These are phyloP conservation scores for Meripilus lineatus DNA, from an alignment of 1,284 basidiomycete genomes.

Conservation along the genomic window DNA sequence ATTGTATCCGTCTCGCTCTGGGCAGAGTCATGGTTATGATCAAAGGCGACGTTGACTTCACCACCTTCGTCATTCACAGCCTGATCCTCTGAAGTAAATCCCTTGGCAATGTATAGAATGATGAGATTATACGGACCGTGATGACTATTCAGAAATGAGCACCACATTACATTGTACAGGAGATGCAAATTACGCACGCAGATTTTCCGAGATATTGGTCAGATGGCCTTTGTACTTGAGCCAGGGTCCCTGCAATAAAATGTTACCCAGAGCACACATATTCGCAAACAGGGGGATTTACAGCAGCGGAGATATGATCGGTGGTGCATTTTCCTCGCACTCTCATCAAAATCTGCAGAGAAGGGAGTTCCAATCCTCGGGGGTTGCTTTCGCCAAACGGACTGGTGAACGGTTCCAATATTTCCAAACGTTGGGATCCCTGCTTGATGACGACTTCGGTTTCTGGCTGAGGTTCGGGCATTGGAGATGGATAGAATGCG, in stretches of 20 bases:
- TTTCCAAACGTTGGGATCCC: slow-evolving; percentile 83
- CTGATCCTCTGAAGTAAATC: too few relatives aligned
- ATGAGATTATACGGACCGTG: slow-evolving; percentile 32
- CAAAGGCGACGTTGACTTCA: slow-evolving; percentile 85
- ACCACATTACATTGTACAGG: slow-evolving; percentile 21
- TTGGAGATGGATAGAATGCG: slow-evolving; percentile 75
- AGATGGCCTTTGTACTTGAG: slow-evolving; percentile 98
- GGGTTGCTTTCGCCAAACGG: slow-evolving; percentile 62
- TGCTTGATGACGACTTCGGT: slow-evolving; percentile 78
- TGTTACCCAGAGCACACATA: too few relatives aligned
- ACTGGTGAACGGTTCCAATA: slow-evolving; percentile 82
- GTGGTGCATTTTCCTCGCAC: slow-evolving; percentile 98
- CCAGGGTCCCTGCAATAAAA: slow-evolving; percentile 80
- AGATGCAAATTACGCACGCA: slow-evolving; percentile 53
- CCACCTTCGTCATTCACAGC: slow-evolving; percentile 93
- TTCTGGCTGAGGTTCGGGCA: slow-evolving; percentile 73
- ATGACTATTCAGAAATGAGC: slow-evolving; percentile 46
- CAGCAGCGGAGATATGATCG: slow-evolving; percentile 94
- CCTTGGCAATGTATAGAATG: background rate
- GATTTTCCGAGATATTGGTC: slow-evolving; percentile 95
- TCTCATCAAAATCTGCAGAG: slow-evolving; percentile 82
- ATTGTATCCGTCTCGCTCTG: slow-evolving; percentile 74
- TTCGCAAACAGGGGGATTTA: slow-evolving; percentile 31
- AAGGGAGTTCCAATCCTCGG: slow-evolving; percentile 72
- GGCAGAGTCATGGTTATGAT: slow-evolving; percentile 47